phyloP scores from a whole-genome alignment of 2,329 filamentous ascomycete species.

The Lasiodiplodia citricola region DNA sequence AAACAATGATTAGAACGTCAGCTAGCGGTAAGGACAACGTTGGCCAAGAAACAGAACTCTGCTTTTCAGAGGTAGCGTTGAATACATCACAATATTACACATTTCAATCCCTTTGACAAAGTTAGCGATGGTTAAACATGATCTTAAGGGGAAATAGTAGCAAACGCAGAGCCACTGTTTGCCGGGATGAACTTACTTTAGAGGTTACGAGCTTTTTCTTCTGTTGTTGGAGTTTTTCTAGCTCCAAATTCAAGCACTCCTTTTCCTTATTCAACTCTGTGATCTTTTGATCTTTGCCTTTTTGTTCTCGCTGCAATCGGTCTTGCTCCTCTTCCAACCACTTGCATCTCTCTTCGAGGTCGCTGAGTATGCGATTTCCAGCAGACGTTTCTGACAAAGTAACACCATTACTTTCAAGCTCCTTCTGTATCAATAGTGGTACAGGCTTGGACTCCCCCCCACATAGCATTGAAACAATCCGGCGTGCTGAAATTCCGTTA shows the following conservation, averaged over 20 bases:
- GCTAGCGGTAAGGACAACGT: no score
- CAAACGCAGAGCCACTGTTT: no score
- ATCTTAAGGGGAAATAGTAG: no score
- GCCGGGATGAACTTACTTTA: not conserved
- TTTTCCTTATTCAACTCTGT: not conserved
- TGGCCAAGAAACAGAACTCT: no score
- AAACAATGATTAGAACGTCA: no score
- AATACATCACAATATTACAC: no score
- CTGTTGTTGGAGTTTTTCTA: not conserved
- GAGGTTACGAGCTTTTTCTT: not conserved
- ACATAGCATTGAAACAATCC: not conserved
- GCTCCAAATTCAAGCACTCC: not conserved
- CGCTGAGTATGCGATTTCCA: not conserved
- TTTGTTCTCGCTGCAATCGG: not conserved
- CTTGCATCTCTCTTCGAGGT: not conserved
- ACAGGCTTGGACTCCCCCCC: not conserved
- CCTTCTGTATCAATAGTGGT: not conserved
- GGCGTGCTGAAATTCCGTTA: not conserved
- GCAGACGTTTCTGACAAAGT: not conserved
- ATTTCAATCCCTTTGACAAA: no score
- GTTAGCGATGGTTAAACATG: no score
- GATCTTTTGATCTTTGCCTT: not conserved
- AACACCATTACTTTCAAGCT: not conserved
- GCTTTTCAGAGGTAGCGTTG: no score
- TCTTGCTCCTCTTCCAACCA: not conserved